Evolutionary conservation across 1,284 basidiomycete genomes (phyloP), one percentile per base, ranked within the genome.

Genomic region (Moniliella sp.): DNA sequence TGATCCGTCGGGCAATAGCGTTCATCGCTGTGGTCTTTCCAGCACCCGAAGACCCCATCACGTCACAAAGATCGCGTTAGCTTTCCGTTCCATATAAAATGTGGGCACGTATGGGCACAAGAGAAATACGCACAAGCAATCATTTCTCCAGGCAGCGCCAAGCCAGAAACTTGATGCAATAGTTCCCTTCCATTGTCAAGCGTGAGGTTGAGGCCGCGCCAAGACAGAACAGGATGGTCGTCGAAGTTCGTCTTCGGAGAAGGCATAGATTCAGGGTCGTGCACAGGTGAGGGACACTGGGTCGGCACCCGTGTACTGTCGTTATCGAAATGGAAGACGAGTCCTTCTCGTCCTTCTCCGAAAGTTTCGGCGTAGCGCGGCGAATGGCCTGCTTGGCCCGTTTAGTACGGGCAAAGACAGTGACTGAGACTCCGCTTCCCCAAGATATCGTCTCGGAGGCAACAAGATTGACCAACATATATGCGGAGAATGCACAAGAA

Each of bases 11-110:
- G 18, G 27, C 21, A 10, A 43, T 32, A 8, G 35, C 39, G 14
- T 16, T 35, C 38, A 43, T 40, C 11, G n/a, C n/a, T n/a, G n/a
- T n/a, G n/a, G 39, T 41, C 32, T 41, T 41, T 2, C 39, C 39
- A 1, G 39, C 39, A 13, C 38, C 38, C n/a, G 34, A 36, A 8
- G 35, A 27, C 12, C 38, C 32, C 34, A 35, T 35, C 10, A 35
- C n/a, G n/a, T n/a, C n/a, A n/a, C n/a, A n/a, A n/a, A n/a, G n/a
- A n/a, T n/a, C n/a, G n/a, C n/a, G n/a, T n/a, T n/a, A n/a, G n/a
- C n/a, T n/a, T n/a, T n/a, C n/a, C n/a, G n/a, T n/a, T n/a, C n/a
- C n/a, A n/a, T n/a, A n/a, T n/a, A n/a, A n/a, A n/a, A n/a, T n/a
- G n/a, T n/a, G n/a, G n/a, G n/a, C 37, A 39, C 32, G 39, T 41